Base-by-base conservation (phyloP, 1,284 basidiomycete genomes). In the Tilletia indica region DNA sequence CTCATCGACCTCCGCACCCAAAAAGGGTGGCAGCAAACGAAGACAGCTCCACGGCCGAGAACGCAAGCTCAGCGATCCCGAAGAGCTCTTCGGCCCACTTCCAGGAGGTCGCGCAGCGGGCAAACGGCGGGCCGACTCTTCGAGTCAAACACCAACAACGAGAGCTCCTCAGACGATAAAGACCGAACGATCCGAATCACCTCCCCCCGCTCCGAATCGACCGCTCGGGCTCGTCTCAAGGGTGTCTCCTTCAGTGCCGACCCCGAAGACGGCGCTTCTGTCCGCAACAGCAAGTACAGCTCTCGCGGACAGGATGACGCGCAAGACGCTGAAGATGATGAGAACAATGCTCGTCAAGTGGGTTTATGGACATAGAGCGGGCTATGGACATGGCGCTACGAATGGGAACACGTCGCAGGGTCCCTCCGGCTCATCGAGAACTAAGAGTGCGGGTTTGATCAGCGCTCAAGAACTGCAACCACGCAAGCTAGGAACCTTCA, bases 401-500 rank as follows among this genome's bases (percentile, higher is more conserved):
- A 49, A 48, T 61, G 54, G 21, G 14, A 45, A 16, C n/a, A 31
- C 11, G 9, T 36, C 31, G 14, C 42, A 36, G 48, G 68, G n/a
- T 31, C 16, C 36, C 9, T 56, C 34, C 19, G 51, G 6, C 48
- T 49, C 76, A 25, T 74, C 73, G 19, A 69, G 74, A 39, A 71
- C 74, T 19, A 76, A 76, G 64, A 77, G 73, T 48, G 72, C 74
- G n/a, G 79, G 78, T 38, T 77, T 79, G 78, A 77, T 79, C 71
- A 73, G 71, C 54, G 73, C 74, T 12, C 71, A 74, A 36, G 77
- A 79, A 69, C 74, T 76, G 63, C 73, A 76, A 1, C 77, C 81
- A 25, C 76, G 81, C 34, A 83, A 83, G 72, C 77, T 83, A 3
- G 82, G 82, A 4, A 83, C 82, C 11, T 83, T 80, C 79, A 80